These are phyloP conservation scores for Hypoxylon rickii DNA, from an alignment of 495 filamentous ascomycete species.

Conservation along the genomic window DNA sequence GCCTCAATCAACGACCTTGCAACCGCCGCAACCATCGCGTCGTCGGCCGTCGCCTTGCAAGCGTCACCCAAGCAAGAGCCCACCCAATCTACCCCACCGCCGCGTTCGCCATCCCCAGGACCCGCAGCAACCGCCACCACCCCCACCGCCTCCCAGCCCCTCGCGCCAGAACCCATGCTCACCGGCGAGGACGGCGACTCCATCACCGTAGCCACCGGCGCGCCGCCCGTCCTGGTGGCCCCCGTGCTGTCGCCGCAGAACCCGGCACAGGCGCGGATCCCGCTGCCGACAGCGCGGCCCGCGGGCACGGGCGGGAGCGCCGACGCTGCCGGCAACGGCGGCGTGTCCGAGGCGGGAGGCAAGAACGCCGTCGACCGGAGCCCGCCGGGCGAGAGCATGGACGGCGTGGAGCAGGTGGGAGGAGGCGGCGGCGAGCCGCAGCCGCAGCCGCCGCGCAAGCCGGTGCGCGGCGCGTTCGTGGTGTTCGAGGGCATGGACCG, in stretches of 20 bases:
- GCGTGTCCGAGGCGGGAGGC: too few relatives aligned
- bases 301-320: too few relatives aligned
- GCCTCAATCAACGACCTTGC: slow-evolving; percentile 52
- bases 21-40: slow-evolving; percentile 45
- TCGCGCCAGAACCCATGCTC: background rate
- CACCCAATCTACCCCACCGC: slow-evolving; percentile 6
- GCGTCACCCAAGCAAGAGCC: slow-evolving; percentile 23
- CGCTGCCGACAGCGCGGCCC: slow-evolving; percentile 12
- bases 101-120: background rate
- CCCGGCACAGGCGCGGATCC: slow-evolving; percentile 29
- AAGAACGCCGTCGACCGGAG: too few relatives aligned
- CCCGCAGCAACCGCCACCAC: slow-evolving; percentile 2
- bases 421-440: slow-evolving; percentile 27
- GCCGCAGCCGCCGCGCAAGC: slow-evolving; percentile 12
- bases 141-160: background rate
- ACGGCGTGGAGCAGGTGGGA: background rate
- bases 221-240: slow-evolving; percentile 28
- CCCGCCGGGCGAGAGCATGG: background rate
- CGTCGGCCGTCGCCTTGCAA: slow-evolving; percentile 40
- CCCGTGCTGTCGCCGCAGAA: slow-evolving; percentile 30
- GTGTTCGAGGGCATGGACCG: slow-evolving; percentile 94
- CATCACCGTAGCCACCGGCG: slow-evolving; percentile 19
- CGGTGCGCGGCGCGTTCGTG: slow-evolving; percentile 72
- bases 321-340: background rate
- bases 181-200: slow-evolving; percentile 19